These are phyloP conservation scores for Capsicum rhomboideum DNA, from an alignment of 257 asterid species.

Conservation along the genomic window DNA sequence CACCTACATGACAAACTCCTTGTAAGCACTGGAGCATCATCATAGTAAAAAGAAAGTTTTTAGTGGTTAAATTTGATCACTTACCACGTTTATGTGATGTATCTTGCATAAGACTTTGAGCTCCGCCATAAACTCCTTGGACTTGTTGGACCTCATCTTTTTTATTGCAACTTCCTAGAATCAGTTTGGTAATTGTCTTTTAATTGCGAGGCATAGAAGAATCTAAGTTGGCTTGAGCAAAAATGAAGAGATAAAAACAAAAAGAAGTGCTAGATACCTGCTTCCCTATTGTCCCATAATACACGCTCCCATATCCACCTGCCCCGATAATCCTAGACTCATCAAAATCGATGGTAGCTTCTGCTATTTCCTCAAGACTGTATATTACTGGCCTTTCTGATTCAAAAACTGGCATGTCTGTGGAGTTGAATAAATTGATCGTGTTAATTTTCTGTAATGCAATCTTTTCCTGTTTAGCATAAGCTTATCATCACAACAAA, in stretches of 20 bases:
- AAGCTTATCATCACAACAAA: not conserved
- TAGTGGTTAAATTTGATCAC: constrained; percentile 9
- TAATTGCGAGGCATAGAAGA: not conserved
- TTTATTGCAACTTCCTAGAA: constrained; percentile 78
- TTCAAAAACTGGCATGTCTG: constrained; percentile 54
- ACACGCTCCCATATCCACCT: constrained; percentile 88
- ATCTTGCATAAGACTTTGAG: constrained; percentile 73
- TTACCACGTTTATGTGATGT: constrained; percentile 86
- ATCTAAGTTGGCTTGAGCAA: not conserved
- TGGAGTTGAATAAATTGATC: not conserved
- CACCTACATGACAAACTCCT: constrained; percentile 32
- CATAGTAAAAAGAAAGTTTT: not conserved
- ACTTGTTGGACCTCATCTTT: constrained; percentile 77
- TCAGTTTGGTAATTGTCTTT: not conserved
- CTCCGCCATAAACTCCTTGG: constrained; percentile 88
- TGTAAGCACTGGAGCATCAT: not conserved
- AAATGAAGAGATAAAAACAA: not conserved
- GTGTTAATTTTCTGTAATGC: not conserved
- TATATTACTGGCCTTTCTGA: constrained; percentile 56
- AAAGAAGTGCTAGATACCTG: constrained; percentile 30
- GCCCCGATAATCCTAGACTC: constrained; percentile 61
- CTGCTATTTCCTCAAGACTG: constrained; percentile 60
- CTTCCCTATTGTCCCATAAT: constrained; percentile 44
- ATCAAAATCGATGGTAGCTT: constrained; percentile 61
- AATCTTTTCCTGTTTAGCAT: not conserved